These are phyloP conservation scores for Zymoseptoria passerinii DNA, from an alignment of 2,329 filamentous ascomycete genomes.

Conservation along the genomic window DNA sequence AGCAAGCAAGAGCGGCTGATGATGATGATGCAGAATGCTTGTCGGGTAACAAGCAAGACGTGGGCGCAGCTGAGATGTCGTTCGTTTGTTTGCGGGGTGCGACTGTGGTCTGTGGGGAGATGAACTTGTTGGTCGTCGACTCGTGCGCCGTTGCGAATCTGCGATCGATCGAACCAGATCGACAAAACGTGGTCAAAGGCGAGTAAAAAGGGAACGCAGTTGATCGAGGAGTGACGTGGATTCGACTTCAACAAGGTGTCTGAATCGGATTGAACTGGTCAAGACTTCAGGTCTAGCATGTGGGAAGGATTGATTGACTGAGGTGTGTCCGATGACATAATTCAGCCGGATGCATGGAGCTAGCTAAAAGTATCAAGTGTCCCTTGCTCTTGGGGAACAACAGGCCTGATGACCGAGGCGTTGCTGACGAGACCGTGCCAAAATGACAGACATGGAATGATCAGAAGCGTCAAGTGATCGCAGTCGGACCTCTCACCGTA, in stretches of 20 bases:
- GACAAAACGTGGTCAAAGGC: not conserved
- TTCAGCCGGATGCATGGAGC: not conserved
- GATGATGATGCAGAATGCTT: not conserved
- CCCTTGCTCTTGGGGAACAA: not conserved
- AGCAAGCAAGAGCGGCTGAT: not conserved
- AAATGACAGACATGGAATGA: not conserved
- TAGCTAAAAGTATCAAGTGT: not conserved
- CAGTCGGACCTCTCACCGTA: not conserved
- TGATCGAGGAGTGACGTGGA: too few relatives aligned
- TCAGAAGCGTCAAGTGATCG: not conserved
- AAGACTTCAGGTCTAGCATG: too few relatives aligned
- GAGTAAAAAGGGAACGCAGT: not conserved
- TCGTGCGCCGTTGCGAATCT: not conserved
- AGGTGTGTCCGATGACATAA: not conserved
- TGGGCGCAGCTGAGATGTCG: not conserved
- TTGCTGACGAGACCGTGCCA: too few relatives aligned
- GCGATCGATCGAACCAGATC: not conserved
- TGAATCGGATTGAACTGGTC: too few relatives aligned
- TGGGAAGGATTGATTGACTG: too few relatives aligned
- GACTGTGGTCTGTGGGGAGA: too few relatives aligned
- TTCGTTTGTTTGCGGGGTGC: not conserved
- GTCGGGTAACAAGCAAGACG: not conserved
- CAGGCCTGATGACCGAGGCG: too few relatives aligned
- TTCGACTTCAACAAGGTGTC: too few relatives aligned
- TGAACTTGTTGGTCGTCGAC: not conserved